Evolutionary conservation across 768 basidiomycete species (phyloP), one percentile per base, ranked within the genome.

Genomic region (Terana coerulea): DNA sequence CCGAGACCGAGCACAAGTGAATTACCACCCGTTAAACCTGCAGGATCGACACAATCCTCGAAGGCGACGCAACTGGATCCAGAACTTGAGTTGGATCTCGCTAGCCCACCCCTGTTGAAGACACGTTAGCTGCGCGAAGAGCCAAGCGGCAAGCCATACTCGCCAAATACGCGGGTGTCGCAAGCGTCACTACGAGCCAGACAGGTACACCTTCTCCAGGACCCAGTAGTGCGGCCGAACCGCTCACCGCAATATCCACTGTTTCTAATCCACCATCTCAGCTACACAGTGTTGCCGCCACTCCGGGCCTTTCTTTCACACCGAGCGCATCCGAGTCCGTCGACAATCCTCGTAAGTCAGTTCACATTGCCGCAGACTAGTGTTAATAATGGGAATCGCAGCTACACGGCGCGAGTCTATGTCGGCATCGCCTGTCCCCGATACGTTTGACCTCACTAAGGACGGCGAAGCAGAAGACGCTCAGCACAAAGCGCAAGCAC

Each of bases 91-190:
- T 64, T 84, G 17, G 80, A 83, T 17, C 42, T 81, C 11, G 68
- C 76, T n/a, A 64, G 68, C 11, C 64, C 62, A 33, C 53, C 63
- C 61, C 80, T 1, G 73, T 84, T 6, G 87, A 90, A 61, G 75
- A 80, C 39, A 68, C 82, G 8, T 74, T 89, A 29, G 87, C 71
- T 5, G 84, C 79, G 25, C 81, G 88, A 8, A 79, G 86, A 24
- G 86, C 86, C 12, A 73, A 69, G 48, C 83, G 91, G 25, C 81
- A 81, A 52, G 90, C 86, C 8, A 92, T 94, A 49, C 71, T 88
- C 36, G 89, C 88, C 49, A 91, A 89, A 67, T 87, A 90, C 67
- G 60, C 73, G 5, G 78, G 77, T 14, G 67, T 74, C 49, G 66
- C 72, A 49, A 78, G 75, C 58, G 54, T 64, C 15, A 66, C 61